Evolutionary conservation across 371 early-diverging fungal genomes (phyloP).

Genomic region (Funneliformis caledonium): DNA sequence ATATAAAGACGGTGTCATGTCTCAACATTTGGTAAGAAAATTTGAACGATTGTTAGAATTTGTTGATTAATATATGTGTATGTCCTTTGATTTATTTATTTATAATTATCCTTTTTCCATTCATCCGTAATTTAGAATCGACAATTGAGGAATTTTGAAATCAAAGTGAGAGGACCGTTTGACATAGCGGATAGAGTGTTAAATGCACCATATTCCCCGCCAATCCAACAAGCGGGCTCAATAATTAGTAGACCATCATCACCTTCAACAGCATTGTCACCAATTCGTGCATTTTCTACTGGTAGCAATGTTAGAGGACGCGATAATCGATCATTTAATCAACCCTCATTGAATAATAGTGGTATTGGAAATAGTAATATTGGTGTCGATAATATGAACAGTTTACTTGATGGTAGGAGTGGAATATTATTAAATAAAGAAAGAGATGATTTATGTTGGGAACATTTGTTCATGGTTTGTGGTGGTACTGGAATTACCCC

Average conservation of each 20-base stretch:
- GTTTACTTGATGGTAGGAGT: not conserved
- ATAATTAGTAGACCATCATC: not conserved
- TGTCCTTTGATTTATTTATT: not conserved
- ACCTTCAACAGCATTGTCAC: not conserved
- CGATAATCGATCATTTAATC: not conserved
- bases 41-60: not conserved
- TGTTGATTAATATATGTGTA: not conserved
- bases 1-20: slow-evolving; percentile 38
- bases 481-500: slow-evolving; percentile 76
- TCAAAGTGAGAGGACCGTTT: slow-evolving; percentile 41
- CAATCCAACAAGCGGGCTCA: not conserved
- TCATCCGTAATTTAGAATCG: not conserved
- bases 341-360: not conserved
- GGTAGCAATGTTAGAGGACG: not conserved
- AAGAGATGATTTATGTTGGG: slow-evolving; percentile 39
- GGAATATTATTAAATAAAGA: slow-evolving; percentile 33
- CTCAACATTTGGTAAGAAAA: slow-evolving; percentile 31
- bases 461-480: slow-evolving; percentile 60
- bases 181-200: not conserved
- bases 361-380: not conserved
- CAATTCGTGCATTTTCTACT: not conserved
- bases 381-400: not conserved
- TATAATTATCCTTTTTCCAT: not conserved
- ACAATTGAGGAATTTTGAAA: slow-evolving; percentile 37
- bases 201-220: not conserved